Percentiles rank a stretch among this genome's conserved stretches.
These are phyloP conservation scores for Penicillium coffeae DNA, from an alignment of 495 filamentous ascomycete species.

Conservation along the genomic window DNA sequence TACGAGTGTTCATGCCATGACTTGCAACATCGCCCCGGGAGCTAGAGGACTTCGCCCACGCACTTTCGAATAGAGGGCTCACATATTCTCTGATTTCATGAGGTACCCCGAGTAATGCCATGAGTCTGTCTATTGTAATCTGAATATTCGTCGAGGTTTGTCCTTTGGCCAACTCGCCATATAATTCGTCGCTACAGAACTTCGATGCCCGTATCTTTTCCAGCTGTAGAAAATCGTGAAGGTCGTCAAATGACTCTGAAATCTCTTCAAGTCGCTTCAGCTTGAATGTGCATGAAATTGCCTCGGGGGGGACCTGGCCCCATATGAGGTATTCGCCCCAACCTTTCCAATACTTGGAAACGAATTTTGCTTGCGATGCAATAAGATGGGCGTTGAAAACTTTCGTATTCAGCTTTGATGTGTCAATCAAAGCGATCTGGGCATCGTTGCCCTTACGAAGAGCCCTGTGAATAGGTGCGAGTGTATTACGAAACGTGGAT, in stretches of 20 bases:
- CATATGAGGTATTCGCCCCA: slow-evolving; percentile 35
- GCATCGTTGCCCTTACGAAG: slow-evolving; percentile 25
- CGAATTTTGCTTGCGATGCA: slow-evolving; percentile 8
- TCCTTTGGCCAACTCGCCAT: not conserved
- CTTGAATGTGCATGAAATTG: slow-evolving; percentile 27
- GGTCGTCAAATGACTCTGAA: slow-evolving; percentile 9
- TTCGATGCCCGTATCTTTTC: not conserved
- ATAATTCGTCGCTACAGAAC: not conserved
- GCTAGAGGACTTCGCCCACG: too few relatives aligned
- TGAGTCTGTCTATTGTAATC: not conserved
- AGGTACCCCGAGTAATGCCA: not conserved
- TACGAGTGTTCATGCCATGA: too few relatives aligned
- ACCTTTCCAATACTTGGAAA: slow-evolving; percentile 25
- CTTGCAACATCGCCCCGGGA: too few relatives aligned
- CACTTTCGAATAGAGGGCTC: not conserved
- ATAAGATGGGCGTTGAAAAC: slow-evolving; percentile 27
- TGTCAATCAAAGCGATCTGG: slow-evolving; percentile 29
- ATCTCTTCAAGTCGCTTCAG: slow-evolving; percentile 19
- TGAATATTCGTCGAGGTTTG: not conserved
- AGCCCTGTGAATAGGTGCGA: slow-evolving; percentile 33
- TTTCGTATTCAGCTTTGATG: slow-evolving; percentile 15
- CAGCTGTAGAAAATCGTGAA: slow-evolving; percentile 26
- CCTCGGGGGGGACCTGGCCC: slow-evolving; percentile 16
- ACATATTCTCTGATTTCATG: not conserved
- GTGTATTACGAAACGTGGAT: slow-evolving; percentile 20